These are phyloP conservation scores for Neurospora sp. DNA, from an alignment of 2,329 filamentous ascomycete species.

Conservation along the genomic window DNA sequence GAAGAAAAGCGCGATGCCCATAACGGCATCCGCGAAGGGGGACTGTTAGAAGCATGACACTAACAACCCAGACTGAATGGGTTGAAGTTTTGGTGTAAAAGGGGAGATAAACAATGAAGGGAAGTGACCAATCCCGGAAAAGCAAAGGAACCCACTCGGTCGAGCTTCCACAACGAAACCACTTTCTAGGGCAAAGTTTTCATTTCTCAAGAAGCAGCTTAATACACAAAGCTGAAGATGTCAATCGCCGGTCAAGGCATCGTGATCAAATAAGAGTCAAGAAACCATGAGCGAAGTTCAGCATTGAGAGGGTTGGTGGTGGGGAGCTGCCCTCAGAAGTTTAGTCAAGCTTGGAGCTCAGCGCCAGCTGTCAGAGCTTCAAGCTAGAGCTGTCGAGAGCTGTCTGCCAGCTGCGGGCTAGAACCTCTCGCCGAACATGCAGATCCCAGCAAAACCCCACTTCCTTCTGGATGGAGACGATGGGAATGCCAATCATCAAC, in stretches of 20 bases:
- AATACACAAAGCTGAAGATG: background rate
- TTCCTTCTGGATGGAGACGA: background rate
- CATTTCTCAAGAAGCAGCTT: background rate
- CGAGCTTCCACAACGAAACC: background rate
- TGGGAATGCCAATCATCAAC: background rate
- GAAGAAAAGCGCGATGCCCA: background rate
- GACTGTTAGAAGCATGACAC: background rate
- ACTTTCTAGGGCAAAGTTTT: background rate
- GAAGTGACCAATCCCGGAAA: constrained; percentile 1
- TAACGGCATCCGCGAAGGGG: background rate
- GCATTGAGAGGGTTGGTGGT: background rate
- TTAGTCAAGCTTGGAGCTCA: background rate
- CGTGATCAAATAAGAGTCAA: background rate
- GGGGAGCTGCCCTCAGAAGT: background rate
- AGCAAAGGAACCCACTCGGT: background rate
- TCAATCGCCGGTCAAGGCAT: background rate
- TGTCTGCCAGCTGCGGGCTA: background rate
- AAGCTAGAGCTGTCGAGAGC: background rate
- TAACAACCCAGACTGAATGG: background rate
- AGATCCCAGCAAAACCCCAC: background rate
- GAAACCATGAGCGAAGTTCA: background rate
- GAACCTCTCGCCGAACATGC: background rate
- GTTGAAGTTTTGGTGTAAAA: constrained; percentile 4
- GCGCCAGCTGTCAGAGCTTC: background rate
- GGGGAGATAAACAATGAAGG: background rate